phyloP scores from a whole-genome alignment of 176 grass and related monocot genomes.

The Carex pumila region DNA sequence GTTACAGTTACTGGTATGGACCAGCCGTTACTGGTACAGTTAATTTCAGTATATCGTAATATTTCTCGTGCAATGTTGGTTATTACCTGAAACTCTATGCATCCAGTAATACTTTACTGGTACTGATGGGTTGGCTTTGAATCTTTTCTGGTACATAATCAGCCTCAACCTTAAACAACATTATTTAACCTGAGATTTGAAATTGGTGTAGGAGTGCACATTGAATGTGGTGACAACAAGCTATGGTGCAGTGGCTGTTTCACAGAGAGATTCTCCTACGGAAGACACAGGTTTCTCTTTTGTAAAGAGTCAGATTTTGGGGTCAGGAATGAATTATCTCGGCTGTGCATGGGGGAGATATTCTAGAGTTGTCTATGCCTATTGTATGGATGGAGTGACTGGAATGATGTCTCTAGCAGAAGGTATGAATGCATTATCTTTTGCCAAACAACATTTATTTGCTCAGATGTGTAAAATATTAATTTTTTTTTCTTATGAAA shows the following conservation, averaged over 20 bases:
- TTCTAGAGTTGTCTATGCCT: slow-evolving; percentile 62
- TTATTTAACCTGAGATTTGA: neutral
- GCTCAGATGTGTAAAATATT: neutral
- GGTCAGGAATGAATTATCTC: slow-evolving; percentile 63
- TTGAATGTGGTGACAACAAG: slow-evolving; percentile 47
- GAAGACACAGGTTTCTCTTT: slow-evolving; percentile 85
- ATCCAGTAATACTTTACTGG: neutral
- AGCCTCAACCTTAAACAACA: neutral
- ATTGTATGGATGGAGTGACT: slow-evolving; percentile 77
- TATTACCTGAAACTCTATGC: neutral
- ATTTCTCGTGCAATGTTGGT: neutral
- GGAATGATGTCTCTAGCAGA: slow-evolving; percentile 49
- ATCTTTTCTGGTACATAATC: neutral
- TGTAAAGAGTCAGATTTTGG: slow-evolving; percentile 44
- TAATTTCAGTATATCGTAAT: neutral
- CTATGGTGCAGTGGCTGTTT: slow-evolving; percentile 80
- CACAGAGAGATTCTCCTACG: slow-evolving; percentile 57
- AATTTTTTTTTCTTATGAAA: neutral
- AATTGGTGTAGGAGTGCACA: slow-evolving; percentile 40
- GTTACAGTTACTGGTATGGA: neutral
- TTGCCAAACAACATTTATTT: neutral
- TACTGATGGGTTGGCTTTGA: neutral
- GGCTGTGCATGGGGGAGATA: slow-evolving; percentile 78
- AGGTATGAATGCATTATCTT: slow-evolving; percentile 27
- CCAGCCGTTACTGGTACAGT: neutral